Base-by-base conservation (phyloP, 2,329 filamentous ascomycete genomes). In the Monosporascus sp. region DNA sequence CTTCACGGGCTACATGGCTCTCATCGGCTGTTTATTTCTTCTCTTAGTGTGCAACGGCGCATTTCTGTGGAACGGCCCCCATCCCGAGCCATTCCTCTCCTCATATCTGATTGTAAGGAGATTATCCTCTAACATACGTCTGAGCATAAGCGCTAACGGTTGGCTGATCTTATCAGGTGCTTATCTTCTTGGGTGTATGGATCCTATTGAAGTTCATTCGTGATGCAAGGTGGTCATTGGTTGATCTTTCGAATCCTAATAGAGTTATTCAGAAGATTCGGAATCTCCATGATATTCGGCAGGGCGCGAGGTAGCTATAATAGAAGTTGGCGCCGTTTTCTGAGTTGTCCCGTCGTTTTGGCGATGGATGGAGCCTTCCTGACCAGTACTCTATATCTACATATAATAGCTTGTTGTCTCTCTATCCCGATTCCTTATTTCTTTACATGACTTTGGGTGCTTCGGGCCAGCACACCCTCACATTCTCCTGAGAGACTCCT, bases 101-200 rank as follows among this genome's bases (percentile, higher is more conserved):
- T 66, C 69, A 1, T 75, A 71, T 61, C 62, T 74, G 7, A 62
- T 71, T 22, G 72, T 75, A 62, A 62, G 71, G 59, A 2, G n/a
- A n/a, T 17, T 20, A 36, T 17, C 14, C 37, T 41, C 43, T 41
- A 17, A 43, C 27, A 22, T 17, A 20, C 14, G 20, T 34, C 41
- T 26, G 2, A 26, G 27, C 5, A 9, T 22, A 40, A 37, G 24
- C 11, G 16, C 46, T 26, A 19, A 45, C 40, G 17, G 7, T 31
- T 31, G 14, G 3, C 34, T 7, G 17, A 16, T 27, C 19, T 48
- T 34, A 11, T 34, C 9, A 71, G 69, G 59, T 67, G 3, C 43
- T 69, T 7, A 61, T 64, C 7, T 70, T 70, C 53, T 17, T 68
- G 19, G 57, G 51, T 0, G 40, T 71, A 2, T 69, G 64, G 63